Base-by-base conservation (phyloP, 768 basidiomycete genomes). In the Psilocybe cubensis region DNA sequence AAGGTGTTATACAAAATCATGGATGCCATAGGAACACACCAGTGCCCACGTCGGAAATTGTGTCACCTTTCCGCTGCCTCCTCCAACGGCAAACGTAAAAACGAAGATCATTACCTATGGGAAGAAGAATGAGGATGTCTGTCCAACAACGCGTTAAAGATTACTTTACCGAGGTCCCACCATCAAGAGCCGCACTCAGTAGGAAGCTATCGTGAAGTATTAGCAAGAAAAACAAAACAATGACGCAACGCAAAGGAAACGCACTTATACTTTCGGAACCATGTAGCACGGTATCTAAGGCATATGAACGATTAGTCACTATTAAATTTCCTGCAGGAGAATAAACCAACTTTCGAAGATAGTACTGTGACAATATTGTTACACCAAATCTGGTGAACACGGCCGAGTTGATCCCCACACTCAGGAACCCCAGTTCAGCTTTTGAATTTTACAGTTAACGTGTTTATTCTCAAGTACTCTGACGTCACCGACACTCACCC, bases 341-440 rank as follows among this genome's bases (percentile, higher is more conserved):
- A 20, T 4, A 5, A 7, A 46, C 63, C 54, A 27, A 69, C 54
- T 68, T 67, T 40, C 80, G 70, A 7, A 78, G 66, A 51, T 75
- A 81, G 66, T 71, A 79, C 58, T 78, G 79, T 6, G 77, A 79
- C 59, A 79, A 73, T 41, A 78, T 60, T 23, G 74, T 76, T 23
- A 79, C 52, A 5, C 64, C 62, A 62, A 79, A 78, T 1, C 72
- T 65, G 3, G 69, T 70, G 60, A 79, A 77, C 20, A 81, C 70
- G 3, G 74, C 77, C 1, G 77, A 79, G 68, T 84, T 84, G 69
- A 84, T 80, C 10, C 83, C 83, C 53, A 79, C 80, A 41, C 77
- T 74, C 54, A 83, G 65, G 61, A 68, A 77, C 50, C 78, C 78
- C 14, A 79, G 70, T 56, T 67, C 68, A 27, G 66, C 66, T 69